Base-by-base conservation (phyloP, 1,284 basidiomycete genomes). In the Golubevia sp. region DNA sequence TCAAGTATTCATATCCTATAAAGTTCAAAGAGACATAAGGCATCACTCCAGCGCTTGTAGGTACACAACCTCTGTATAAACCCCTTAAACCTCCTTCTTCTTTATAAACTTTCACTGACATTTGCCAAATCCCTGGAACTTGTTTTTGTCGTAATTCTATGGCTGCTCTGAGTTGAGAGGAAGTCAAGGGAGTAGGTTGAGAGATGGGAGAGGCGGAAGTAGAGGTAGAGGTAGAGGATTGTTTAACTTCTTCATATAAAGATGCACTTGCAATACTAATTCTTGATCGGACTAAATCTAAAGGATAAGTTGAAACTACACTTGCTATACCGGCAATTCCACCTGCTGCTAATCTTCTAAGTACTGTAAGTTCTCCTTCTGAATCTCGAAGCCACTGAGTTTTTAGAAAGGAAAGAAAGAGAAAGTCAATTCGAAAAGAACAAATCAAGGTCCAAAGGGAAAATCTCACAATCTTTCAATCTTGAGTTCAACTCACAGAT, bases 271-370 rank as follows among this genome's bases (percentile, higher is more conserved):
- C 93, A 75, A 97, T 96, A 26, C 92, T 94, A 70, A 97, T 86
- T 55, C 94, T 88, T n/a, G 93, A 92, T 58, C 94, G 89, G 23
- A 97, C 92, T 59, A 97, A 89, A 84, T 97, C 94, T 68, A 97
- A 85, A 2, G 94, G 94, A 85, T 97, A 97, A 78, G 94, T 97
- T 30, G 92, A 89, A 68, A 91, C 92, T 63, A 94, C 94, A 68
- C 92, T 93, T 7, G 92, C 91, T 65, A 96, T 92, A 24, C 94
- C 94, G 48, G 94, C 94, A 2, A 95, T 85, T 2, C 93, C 94
- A 69, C 94, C 94, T 55, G 92, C 90, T 0, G 88, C 86, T 48
- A 97, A 86, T 56, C 94, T 88, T 64, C 90, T 90, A 1, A 91
- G 90, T 34, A 93, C 94, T 83, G 94, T 92, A 11, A 97, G 87